Base-by-base conservation (phyloP, 805 yeast species). In the Sungouiozyma ichnusensis region DNA sequence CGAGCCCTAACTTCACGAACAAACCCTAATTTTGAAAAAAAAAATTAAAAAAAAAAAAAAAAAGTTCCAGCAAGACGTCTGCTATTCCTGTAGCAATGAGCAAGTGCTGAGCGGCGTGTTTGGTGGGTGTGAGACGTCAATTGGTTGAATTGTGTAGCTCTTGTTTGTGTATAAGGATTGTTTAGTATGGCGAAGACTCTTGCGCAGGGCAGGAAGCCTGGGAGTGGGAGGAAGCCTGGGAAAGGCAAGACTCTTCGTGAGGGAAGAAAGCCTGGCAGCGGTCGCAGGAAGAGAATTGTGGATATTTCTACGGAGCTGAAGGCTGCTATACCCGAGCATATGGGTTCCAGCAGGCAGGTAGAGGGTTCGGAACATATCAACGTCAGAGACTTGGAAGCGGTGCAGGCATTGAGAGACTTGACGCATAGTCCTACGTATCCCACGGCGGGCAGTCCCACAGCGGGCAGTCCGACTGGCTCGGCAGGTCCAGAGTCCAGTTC, bases 171-270 rank as follows among this genome's bases (percentile, higher is more conserved):
- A n/a, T n/a, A n/a, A 24, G 29, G 29, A 24, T 24, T 7, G 29
- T 24, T 24, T 24, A 11, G 29, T 24, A 58, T 60, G 64, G 64
- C 63, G 16, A 60, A 60, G 48, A 60, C 62, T 20, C 49, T 60
- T 40, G 61, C 62, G 16, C 60, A 58, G 43, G 64, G 64, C 8
- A 52, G 64, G 38, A 60, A 58, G 36, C 63, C 63, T 5, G 64
- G 64, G 1, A 55, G 61, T 44, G 64, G 64, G 5, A 52, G 64
- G 40, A 60, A 57, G 38, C 63, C 64, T 1, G 64, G 64, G 16
- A 58, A 56, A 36, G 62, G 56, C 11, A 60, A 60, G 48, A 60
- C 63, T 15, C 39, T 60, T 33, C 50, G 53, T 36, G 57, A 60
- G 42, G 64, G 64, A 15, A 52, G 63, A 37, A 58, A 60, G 41